Conservation (phyloP, 768 basidiomycete genomes). For the Termitomyces heimii region DNA sequence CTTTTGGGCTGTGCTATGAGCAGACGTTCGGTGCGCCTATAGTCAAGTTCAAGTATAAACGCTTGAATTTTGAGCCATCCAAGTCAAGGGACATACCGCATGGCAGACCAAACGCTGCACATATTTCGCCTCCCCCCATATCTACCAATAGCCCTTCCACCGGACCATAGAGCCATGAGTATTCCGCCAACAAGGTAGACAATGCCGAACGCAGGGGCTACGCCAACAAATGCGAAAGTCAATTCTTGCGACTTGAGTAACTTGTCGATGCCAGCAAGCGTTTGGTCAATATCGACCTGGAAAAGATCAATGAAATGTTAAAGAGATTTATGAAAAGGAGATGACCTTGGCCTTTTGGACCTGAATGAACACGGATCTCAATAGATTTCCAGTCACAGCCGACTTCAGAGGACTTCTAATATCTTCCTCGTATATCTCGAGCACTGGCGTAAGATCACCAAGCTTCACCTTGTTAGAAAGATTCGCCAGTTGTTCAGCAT, state of each 20-base stretch:
- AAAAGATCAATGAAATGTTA: neutral
- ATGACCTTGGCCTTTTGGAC: slow-evolving; percentile 90
- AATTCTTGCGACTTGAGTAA: slow-evolving; percentile 91
- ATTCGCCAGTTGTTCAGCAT: slow-evolving; percentile 52
- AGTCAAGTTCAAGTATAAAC: neutral
- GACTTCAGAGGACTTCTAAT: slow-evolving; percentile 84
- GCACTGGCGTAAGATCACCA: slow-evolving; percentile 84
- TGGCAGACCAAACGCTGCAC: slow-evolving; percentile 58
- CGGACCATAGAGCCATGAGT: slow-evolving; percentile 41
- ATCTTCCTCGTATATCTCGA: slow-evolving; percentile 87
- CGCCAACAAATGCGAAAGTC: slow-evolving; percentile 95
- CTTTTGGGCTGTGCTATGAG: slow-evolving; percentile 42
- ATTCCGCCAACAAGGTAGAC: slow-evolving; percentile 64
- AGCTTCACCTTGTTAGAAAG: slow-evolving; percentile 61
- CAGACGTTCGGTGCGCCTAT: slow-evolving; percentile 63
- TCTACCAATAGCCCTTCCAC: slow-evolving; percentile 39
- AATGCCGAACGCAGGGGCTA: slow-evolving; percentile 82
- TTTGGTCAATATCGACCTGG: slow-evolving; percentile 89
- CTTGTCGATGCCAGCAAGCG: slow-evolving; percentile 87
- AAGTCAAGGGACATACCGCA: slow-evolving; percentile 43
- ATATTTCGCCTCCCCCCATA: slow-evolving; percentile 55
- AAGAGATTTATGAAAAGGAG: neutral
- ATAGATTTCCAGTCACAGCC: slow-evolving; percentile 70
- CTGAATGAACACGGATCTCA: slow-evolving; percentile 85
- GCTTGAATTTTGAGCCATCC: neutral